These are phyloP conservation scores for Apiospora kogelbergensis DNA, from an alignment of 2,329 filamentous ascomycete genomes.

Conservation along the genomic window DNA sequence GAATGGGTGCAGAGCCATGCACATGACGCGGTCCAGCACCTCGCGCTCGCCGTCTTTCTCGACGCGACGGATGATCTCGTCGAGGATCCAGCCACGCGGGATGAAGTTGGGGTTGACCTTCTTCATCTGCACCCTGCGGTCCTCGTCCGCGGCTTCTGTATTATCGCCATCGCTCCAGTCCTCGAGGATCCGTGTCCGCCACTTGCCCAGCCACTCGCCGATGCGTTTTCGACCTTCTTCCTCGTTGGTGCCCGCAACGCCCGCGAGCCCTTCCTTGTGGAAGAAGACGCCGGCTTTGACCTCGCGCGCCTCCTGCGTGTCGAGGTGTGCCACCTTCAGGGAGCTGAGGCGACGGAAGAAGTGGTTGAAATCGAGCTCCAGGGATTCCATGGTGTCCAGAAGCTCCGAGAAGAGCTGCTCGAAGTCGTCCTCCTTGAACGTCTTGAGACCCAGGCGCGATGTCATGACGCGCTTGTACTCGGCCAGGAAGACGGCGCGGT, in stretches of 20 bases:
- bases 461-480: conserved; percentile 90
- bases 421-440: conserved; percentile 71
- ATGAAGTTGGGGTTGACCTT: conserved; percentile 90
- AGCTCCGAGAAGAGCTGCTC: conserved; percentile 77
- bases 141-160: conserved; percentile 49
- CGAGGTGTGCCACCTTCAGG: conserved; percentile 62
- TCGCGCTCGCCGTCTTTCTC: conserved; percentile 81
- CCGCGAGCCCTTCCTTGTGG: conserved; percentile 68
- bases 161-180: conserved; percentile 61
- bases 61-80: conserved; percentile 87
- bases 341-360: conserved; percentile 81
- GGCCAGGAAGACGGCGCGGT: conserved; percentile 79
- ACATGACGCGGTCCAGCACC: conserved; percentile 74
- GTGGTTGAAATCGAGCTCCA: conserved; percentile 91
- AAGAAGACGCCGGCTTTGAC: conserved; percentile 75
- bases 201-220: conserved; percentile 78
- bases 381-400: conserved; percentile 76
- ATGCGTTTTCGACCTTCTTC: conserved; percentile 66
- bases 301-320: conserved; percentile 62
- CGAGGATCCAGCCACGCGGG: conserved; percentile 86
- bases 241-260: conserved; percentile 49
- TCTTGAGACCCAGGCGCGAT: conserved; percentile 72
- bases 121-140: conserved; percentile 75
- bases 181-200: conserved; percentile 69
- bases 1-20: conserved; percentile 82